phyloP scores from a whole-genome alignment of 176 grass and related monocot species.

The Zoysia japonica region DNA sequence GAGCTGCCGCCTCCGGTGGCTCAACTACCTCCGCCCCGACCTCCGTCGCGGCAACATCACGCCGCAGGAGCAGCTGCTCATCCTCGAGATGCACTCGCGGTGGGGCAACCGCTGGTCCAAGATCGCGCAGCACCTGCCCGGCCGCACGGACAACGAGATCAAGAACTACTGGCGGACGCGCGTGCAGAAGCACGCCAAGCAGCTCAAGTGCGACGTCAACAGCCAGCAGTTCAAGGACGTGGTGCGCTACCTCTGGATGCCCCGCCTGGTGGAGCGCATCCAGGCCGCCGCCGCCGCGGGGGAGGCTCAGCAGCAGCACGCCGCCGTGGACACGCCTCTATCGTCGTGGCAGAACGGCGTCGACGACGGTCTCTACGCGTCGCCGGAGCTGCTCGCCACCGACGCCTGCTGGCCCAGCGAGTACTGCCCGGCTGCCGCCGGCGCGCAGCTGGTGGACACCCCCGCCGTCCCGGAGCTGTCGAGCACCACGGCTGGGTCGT shows the following conservation, averaged over 20 bases:
- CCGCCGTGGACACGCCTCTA: neutral
- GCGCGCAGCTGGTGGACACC: slow-evolving; percentile 7
- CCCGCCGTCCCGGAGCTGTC: slow-evolving; percentile 48
- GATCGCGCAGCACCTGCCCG: slow-evolving; percentile 92
- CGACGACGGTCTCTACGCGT: slow-evolving; percentile 38
- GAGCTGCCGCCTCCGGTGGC: slow-evolving; percentile 97
- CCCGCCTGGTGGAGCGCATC: slow-evolving; percentile 88
- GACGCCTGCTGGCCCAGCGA: slow-evolving; percentile 37
- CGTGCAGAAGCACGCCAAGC: slow-evolving; percentile 98
- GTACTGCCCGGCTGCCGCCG: slow-evolving; percentile 9
- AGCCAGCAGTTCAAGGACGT: slow-evolving; percentile 98
- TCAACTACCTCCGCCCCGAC: slow-evolving; percentile 95
- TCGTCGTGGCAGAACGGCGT: slow-evolving; percentile 22
- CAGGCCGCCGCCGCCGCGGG: slow-evolving; percentile 48
- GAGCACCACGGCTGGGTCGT: slow-evolving; percentile 54
- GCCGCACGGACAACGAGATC: slow-evolving; percentile 97
- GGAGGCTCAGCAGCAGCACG: neutral
- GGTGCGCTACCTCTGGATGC: slow-evolving; percentile 94
- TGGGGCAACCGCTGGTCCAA: slow-evolving; percentile 99
- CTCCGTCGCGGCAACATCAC: slow-evolving; percentile 96
- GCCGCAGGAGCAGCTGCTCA: slow-evolving; percentile 92
- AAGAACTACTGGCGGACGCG: slow-evolving; percentile 99
- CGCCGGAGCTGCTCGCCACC: slow-evolving; percentile 19
- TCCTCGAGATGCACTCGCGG: slow-evolving; percentile 93
- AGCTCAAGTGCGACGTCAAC: slow-evolving; percentile 98